Evolutionary conservation across 371 early-diverging fungal genomes (phyloP), one percentile per base, ranked within the genome.

Genomic region (Lichtheimia ornata): DNA sequence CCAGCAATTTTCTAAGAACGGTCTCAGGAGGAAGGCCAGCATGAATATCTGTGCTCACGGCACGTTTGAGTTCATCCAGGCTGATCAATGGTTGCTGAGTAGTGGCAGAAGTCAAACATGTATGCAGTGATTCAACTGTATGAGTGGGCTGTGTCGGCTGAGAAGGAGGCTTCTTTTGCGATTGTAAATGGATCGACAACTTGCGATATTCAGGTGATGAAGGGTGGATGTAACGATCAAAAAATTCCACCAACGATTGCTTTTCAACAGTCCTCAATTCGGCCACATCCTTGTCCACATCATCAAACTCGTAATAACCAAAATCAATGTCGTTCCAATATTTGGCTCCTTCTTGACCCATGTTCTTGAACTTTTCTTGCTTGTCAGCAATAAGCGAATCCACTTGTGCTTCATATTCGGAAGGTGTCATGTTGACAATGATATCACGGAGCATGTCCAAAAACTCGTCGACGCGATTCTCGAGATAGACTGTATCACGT

Each of bases 241-340:
- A 89, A 64, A 91, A 93, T 18, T 62, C 77, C 1, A 89, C 53
- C 15, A 89, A 66, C 1, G 73, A 73, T 1, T 66, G 73, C 62
- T 83, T 70, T 14, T 71, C 73, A n/a, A 88, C 71, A 3, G 44
- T 67, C 17, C 69, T 70, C 53, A 93, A 72, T 65, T 86, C 81
- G 9, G 58, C 65, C 2, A 86, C 86, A 17, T 89, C 89, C 25
- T 73, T 80, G 17, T 69, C 61, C 30, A 63, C 72, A 58, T 83
- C 84, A 35, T 94, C 89, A 77, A 95, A 96, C 62, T 94, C 93
- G 69, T 93, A 95, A 72, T 88, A 91, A 1, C 87, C 87, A 9
- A 83, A 84, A 24, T 71, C 65, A 47, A 97, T 89, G 64, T 91
- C 88, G 0, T 64, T 63, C 95, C 95, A 95, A 61, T 89, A 84